A percentile compares a stretch with the other conserved stretches of the same genome.
Conservation (phyloP, 192 early-diverging fungal genomes). For the Coemansia sp. region DNA sequence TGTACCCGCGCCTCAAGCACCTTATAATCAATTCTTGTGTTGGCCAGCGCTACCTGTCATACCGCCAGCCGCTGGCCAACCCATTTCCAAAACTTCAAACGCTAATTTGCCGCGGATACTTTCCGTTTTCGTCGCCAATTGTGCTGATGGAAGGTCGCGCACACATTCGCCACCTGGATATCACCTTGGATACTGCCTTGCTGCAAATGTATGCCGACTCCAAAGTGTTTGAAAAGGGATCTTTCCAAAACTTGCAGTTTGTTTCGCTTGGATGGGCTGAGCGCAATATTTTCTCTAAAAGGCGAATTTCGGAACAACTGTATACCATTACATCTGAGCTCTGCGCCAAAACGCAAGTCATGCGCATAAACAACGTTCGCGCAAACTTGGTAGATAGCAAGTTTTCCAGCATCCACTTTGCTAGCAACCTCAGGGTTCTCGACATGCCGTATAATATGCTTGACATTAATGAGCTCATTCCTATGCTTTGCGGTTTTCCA, state of each 20-base stretch:
- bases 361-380: background rate
- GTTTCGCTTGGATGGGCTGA: conserved; percentile 16
- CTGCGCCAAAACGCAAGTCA: conserved; percentile 3
- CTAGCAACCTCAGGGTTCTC: conserved; percentile 7
- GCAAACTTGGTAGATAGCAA: background rate
- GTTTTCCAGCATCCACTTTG: background rate
- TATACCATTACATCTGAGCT: conserved; percentile 7
- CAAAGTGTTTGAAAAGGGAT: background rate
- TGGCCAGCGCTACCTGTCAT: background rate
- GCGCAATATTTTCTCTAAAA: background rate
- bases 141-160: conserved; percentile 10
- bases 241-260: conserved; percentile 6
- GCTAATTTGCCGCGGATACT: conserved; percentile 20
- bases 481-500: conserved; percentile 11
- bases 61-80: conserved; percentile 7
- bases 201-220: background rate
- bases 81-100: conserved; percentile 26
- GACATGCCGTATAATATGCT: conserved; percentile 9
- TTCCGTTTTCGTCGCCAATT: conserved; percentile 19
- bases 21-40: conserved; percentile 10
- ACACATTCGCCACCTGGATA: conserved; percentile 19
- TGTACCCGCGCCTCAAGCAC: conserved; percentile 29
- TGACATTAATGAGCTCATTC: conserved; percentile 2
- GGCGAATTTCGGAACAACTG: background rate
- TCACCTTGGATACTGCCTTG: conserved; percentile 16